phyloP scores from a whole-genome alignment of 495 filamentous ascomycete species.

The Sabuloglossum arenarium region DNA sequence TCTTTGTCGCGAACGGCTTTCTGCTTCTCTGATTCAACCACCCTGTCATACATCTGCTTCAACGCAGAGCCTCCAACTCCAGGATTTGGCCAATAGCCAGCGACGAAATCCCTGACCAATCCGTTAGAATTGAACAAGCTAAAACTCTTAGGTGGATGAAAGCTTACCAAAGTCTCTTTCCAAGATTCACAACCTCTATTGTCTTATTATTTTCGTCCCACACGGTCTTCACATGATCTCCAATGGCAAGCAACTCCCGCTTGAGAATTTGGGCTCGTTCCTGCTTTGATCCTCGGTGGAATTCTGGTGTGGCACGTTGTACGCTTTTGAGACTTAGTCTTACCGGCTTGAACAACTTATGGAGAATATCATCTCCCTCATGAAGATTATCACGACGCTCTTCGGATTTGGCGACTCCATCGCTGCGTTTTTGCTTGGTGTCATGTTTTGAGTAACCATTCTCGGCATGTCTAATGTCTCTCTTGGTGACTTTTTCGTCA shows the following conservation, averaged over 20 bases:
- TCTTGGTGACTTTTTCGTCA: constrained; percentile 10
- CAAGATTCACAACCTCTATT: constrained; percentile 4
- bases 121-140: not conserved
- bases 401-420: not conserved
- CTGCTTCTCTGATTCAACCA: constrained; percentile 13
- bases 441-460: constrained; percentile 1
- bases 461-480: not conserved
- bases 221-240: constrained; percentile 14
- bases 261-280: constrained; percentile 34
- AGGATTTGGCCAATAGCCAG: constrained; percentile 19
- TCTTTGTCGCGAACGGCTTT: not conserved
- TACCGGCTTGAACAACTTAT: constrained; percentile 36
- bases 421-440: constrained; percentile 9
- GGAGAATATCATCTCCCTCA: constrained; percentile 28
- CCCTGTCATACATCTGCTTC: constrained; percentile 25
- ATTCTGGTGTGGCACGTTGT: constrained; percentile 36
- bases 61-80: constrained; percentile 18
- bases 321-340: constrained; percentile 35
- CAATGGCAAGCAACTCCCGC: constrained; percentile 25
- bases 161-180: constrained; percentile 19
- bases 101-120: constrained; percentile 17
- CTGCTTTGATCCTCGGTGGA: constrained; percentile 24
- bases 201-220: constrained; percentile 10
- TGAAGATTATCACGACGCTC: not conserved
- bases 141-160: not conserved